Conservation (phyloP, 148 eudicot species). For the Simmondsia chinensis region DNA sequence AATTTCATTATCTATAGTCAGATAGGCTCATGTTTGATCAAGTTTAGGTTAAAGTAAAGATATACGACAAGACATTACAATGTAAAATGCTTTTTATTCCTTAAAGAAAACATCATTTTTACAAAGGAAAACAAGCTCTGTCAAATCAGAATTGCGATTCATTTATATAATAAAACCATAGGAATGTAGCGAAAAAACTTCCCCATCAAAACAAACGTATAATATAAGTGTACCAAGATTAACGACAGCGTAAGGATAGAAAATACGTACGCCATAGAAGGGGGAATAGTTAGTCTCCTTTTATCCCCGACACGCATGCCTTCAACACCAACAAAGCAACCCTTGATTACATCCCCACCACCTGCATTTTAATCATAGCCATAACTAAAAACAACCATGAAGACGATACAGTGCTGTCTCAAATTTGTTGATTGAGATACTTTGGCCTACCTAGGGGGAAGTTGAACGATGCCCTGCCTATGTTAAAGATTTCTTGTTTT, state of each 20-base stretch:
- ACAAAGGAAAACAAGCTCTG: too few species aligned
- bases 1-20: too few species aligned
- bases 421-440: not conserved
- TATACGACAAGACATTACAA: too few species aligned
- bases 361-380: conserved; percentile 31
- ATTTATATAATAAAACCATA: too few species aligned
- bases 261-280: conserved; percentile 76
- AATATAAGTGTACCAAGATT: too few species aligned
- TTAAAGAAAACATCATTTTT: too few species aligned
- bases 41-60: too few species aligned
- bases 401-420: not conserved
- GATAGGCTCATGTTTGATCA: too few species aligned
- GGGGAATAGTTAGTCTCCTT: conserved; percentile 93
- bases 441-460: conserved; percentile 62
- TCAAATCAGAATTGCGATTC: too few species aligned
- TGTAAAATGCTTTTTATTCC: too few species aligned
- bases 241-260: too few species aligned
- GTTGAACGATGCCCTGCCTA: conserved; percentile 62
- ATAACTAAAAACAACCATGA: not conserved
- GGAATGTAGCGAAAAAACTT: not conserved
- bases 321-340: conserved; percentile 96
- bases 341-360: conserved; percentile 83
- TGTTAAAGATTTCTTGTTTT: conserved; percentile 63
- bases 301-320: conserved; percentile 98
- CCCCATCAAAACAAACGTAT: not conserved